Evolutionary conservation across 2,329 filamentous ascomycete genomes (phyloP).

Genomic region (Alternaria postmessia): DNA sequence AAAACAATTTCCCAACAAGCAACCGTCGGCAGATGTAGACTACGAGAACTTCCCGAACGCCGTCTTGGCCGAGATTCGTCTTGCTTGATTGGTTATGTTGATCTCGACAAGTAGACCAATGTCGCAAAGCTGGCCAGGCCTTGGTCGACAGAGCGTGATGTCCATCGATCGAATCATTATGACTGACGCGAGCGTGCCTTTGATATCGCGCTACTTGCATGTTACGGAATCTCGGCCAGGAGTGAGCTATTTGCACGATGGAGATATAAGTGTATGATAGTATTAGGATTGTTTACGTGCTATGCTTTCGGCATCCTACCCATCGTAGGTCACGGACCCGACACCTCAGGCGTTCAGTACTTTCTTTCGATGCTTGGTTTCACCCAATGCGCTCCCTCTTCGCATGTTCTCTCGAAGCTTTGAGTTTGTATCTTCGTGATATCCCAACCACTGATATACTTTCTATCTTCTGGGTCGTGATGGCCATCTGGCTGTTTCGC

Average conservation of each 20-base stretch:
- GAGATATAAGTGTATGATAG: rapidly evolving
- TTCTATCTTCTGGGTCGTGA: too few species aligned
- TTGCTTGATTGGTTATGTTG: too few species aligned
- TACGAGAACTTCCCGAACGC: rapidly evolving
- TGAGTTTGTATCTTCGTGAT: neutral
- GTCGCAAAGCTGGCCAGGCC: too few species aligned
- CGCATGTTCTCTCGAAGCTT: neutral
- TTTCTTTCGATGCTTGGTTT: neutral
- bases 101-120: too few species aligned
- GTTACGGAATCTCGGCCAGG: too few species aligned
- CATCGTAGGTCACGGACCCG: rapidly evolving
- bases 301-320: too few species aligned
- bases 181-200: rapidly evolving
- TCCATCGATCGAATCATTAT: rapidly evolving
- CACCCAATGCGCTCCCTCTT: neutral
- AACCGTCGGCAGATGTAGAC: rapidly evolving
- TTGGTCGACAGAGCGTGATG: rapidly evolving
- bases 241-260: too few species aligned
- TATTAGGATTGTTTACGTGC: too few species aligned
- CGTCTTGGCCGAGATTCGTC: too few species aligned
- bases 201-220: too few species aligned
- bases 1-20: rapidly evolving
- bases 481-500: too few species aligned
- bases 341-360: too few species aligned
- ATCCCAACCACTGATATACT: neutral